Percentiles rank a stretch among this genome's conserved stretches.
Evolutionary conservation across 257 asterid species (phyloP).

Genomic region (Gentiana macrophylla): DNA sequence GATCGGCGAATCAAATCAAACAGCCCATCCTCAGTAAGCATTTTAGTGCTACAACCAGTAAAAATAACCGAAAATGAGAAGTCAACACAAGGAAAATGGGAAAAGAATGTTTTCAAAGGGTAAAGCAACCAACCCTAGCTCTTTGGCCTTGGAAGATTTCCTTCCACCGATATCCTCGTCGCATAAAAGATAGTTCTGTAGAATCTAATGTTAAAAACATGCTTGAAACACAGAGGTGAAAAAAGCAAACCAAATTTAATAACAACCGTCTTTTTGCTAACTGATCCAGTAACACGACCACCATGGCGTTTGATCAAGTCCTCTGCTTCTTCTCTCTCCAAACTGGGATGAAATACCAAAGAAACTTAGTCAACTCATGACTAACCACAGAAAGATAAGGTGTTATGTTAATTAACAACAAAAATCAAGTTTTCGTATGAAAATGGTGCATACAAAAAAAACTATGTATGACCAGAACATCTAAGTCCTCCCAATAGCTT

Average conservation of each 20-base stretch:
- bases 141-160: slow-evolving; percentile 83
- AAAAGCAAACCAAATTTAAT: slow-evolving; percentile 12
- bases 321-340: slow-evolving; percentile 99
- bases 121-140: slow-evolving; percentile 69
- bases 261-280: slow-evolving; percentile 98
- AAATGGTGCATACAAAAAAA: no score
- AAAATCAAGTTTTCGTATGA: no score
- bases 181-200: slow-evolving; percentile 90
- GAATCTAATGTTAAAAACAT: slow-evolving; percentile 15
- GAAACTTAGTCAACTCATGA: background rate
- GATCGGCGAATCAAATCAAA: slow-evolving; percentile 78
- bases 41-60: slow-evolving; percentile 47
- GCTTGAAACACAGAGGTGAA: slow-evolving; percentile 6
- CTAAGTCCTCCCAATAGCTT: no score
- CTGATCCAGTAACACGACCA: slow-evolving; percentile 97
- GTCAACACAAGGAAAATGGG: slow-evolving; percentile 5
- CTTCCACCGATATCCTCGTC: slow-evolving; percentile 95
- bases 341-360: slow-evolving; percentile 36
- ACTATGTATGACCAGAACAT: no score
- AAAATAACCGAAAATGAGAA: slow-evolving; percentile 4
- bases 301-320: slow-evolving; percentile 93
- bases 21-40: slow-evolving; percentile 89
- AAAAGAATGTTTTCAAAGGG: slow-evolving; percentile 3
- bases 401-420: no score
- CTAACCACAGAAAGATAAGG: no score